These are phyloP conservation scores for Fraxinus nigra DNA, from an alignment of 305 asterid genomes.

Conservation along the genomic window DNA sequence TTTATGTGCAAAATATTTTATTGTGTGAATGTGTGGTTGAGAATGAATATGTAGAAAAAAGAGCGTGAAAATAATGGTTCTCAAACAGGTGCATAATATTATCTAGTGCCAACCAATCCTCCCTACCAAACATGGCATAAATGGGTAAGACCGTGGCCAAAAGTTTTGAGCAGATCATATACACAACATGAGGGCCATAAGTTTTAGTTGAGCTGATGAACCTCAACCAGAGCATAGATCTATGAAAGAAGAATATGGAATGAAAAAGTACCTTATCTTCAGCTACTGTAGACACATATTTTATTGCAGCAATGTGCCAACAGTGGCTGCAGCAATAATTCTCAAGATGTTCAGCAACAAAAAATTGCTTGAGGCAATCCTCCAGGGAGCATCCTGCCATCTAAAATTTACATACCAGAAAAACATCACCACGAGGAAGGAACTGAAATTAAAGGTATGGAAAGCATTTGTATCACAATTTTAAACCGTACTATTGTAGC, in stretches of 20 bases:
- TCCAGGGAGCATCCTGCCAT: slow-evolving; percentile 64
- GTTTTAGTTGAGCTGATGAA: not conserved
- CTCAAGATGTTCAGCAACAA: slow-evolving; percentile 64
- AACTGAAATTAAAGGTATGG: not conserved
- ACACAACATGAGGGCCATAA: not conserved
- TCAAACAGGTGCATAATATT: not conserved
- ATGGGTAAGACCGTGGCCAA: not conserved
- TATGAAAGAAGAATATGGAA: not conserved
- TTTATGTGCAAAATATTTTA: too few relatives aligned
- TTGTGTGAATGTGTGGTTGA: too few relatives aligned
- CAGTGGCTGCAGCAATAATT: slow-evolving; percentile 78
- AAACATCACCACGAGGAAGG: slow-evolving; percentile 22
- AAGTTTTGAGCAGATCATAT: not conserved
- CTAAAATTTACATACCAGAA: slow-evolving; percentile 32
- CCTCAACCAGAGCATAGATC: not conserved
- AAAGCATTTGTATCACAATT: not conserved
- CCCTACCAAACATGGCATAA: not conserved
- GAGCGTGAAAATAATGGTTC: too few relatives aligned
- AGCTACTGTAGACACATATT: slow-evolving; percentile 41
- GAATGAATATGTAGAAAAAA: too few relatives aligned
- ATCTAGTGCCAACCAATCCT: not conserved
- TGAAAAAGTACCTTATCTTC: slow-evolving; percentile 52
- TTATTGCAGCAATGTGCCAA: slow-evolving; percentile 82
- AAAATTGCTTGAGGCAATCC: slow-evolving; percentile 66
- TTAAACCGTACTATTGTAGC: slow-evolving; percentile 59